Conservation (phyloP, 2,329 filamentous ascomycete genomes). For the Sclerotinia subarctica region DNA sequence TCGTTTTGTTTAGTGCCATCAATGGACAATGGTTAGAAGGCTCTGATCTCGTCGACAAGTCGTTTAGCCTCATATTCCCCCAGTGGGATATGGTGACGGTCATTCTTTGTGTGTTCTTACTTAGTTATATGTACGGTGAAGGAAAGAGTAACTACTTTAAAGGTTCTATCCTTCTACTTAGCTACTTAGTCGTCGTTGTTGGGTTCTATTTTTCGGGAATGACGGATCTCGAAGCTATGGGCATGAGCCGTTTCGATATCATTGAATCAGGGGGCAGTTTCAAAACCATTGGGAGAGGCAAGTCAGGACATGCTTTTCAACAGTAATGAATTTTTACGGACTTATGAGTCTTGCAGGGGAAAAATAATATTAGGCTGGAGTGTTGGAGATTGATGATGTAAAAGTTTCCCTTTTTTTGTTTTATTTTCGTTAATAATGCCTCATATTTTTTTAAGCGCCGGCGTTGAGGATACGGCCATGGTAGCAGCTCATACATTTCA, state of each 20-base stretch:
- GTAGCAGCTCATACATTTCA: slow-evolving; percentile 14
- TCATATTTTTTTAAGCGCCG: slow-evolving; percentile 32
- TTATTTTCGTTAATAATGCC: slow-evolving; percentile 19
- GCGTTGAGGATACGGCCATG: slow-evolving; percentile 29
- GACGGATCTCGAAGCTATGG: slow-evolving; percentile 37
- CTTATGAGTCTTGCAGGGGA: too few relatives aligned
- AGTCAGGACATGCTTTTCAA: slow-evolving; percentile 36
- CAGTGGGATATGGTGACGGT: slow-evolving; percentile 99
- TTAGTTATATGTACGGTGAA: slow-evolving; percentile 97
- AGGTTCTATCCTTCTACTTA: slow-evolving; percentile 88
- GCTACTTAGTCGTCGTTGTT: slow-evolving; percentile 85
- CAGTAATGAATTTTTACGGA: slow-evolving; percentile 23
- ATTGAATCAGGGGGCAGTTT: slow-evolving; percentile 37
- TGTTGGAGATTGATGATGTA: not conserved
- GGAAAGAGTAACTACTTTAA: slow-evolving; percentile 99
- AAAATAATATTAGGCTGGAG: not conserved
- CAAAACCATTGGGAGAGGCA: slow-evolving; percentile 38
- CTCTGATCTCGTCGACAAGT: slow-evolving; percentile 55
- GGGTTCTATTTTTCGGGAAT: slow-evolving; percentile 83
- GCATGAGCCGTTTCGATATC: slow-evolving; percentile 38
- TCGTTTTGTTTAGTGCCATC: slow-evolving; percentile 86
- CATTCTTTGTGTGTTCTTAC: slow-evolving; percentile 89
- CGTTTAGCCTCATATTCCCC: slow-evolving; percentile 87
- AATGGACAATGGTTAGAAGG: slow-evolving; percentile 58
- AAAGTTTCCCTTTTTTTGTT: not conserved